These are phyloP conservation scores for Pseudomicrostroma phylloplanum DNA, from an alignment of 1,284 basidiomycete genomes.

Conservation along the genomic window DNA sequence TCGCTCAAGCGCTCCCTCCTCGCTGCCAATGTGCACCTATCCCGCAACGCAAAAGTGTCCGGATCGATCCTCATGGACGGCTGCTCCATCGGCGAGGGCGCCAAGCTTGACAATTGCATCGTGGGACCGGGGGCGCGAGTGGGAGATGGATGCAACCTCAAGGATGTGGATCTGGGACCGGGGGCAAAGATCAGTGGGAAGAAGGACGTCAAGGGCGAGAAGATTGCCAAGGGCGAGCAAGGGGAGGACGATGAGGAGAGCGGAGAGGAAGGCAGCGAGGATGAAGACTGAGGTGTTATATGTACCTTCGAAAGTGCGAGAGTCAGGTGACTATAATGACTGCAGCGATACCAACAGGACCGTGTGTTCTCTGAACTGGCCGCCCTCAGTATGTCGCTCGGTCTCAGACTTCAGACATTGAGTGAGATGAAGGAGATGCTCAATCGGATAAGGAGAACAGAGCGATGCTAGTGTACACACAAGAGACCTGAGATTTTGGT, in stretches of 20 bases:
- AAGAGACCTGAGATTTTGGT: no score
- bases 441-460: no score
- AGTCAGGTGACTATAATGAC: no score
- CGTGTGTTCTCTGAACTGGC: no score
- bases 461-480: no score
- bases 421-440: no score
- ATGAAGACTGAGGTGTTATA: slow-evolving; percentile 5
- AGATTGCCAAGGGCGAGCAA: slow-evolving; percentile 22
- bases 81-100: slow-evolving; percentile 55
- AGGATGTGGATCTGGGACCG: slow-evolving; percentile 77
- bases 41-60: slow-evolving; percentile 64
- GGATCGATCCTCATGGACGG: slow-evolving; percentile 5
- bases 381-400: no score
- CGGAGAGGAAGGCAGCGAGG: slow-evolving; percentile 9
- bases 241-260: slow-evolving; percentile 15
- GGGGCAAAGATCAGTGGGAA: slow-evolving; percentile 65
- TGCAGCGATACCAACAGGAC: no score
- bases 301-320: no score
- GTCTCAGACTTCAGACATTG: no score
- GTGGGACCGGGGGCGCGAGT: slow-evolving; percentile 74
- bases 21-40: slow-evolving; percentile 80
- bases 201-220: slow-evolving; percentile 40
- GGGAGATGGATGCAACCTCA: slow-evolving; percentile 70
- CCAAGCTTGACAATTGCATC: slow-evolving; percentile 81
- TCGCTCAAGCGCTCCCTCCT: slow-evolving; percentile 73